Evolutionary conservation across 495 filamentous ascomycete species (phyloP).

Genomic region (Usnea hakonensis): DNA sequence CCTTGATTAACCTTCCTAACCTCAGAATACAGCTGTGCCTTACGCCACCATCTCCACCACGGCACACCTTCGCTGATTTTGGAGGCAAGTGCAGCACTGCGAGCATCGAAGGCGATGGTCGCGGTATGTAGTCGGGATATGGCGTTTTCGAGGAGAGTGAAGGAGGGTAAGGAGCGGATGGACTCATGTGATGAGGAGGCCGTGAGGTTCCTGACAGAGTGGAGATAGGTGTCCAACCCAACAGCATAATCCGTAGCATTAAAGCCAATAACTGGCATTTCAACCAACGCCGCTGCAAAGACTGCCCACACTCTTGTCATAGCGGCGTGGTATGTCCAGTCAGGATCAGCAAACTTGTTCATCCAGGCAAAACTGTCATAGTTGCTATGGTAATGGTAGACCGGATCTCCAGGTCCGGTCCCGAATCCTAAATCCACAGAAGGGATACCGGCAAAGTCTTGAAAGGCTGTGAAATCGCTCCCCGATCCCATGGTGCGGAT

Average conservation of each 20-base stretch:
- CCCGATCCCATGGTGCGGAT: conserved; percentile 64
- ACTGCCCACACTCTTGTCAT: conserved; percentile 51
- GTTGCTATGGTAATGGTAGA: conserved; percentile 74
- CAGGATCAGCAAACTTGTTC: conserved; percentile 57
- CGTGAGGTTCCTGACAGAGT: conserved; percentile 44
- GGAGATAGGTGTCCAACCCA: conserved; percentile 42
- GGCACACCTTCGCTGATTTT: conserved; percentile 47
- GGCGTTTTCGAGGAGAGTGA: conserved; percentile 40
- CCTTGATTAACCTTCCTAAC: conserved; percentile 49
- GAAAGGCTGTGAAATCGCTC: conserved; percentile 68
- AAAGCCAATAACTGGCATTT: conserved; percentile 41
- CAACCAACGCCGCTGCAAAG: conserved; percentile 39
- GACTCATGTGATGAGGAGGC: conserved; percentile 23
- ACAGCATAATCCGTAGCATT: conserved; percentile 43
- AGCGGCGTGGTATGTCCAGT: conserved; percentile 54
- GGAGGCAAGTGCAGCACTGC: conserved; percentile 44
- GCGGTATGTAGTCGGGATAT: conserved; percentile 41
- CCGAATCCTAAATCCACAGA: conserved; percentile 55
- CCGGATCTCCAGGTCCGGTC: conserved; percentile 35
- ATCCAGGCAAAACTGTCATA: conserved; percentile 74
- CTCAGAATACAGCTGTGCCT: conserved; percentile 50
- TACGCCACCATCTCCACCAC: conserved; percentile 74
- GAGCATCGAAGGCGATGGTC: conserved; percentile 45
- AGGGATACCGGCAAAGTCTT: conserved; percentile 63
- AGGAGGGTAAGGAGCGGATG: conserved; percentile 26